Evolutionary conservation across 2,329 filamentous ascomycete genomes (phyloP), one percentile per base, ranked within the genome.

Genomic region (Huntiella savannae): DNA sequence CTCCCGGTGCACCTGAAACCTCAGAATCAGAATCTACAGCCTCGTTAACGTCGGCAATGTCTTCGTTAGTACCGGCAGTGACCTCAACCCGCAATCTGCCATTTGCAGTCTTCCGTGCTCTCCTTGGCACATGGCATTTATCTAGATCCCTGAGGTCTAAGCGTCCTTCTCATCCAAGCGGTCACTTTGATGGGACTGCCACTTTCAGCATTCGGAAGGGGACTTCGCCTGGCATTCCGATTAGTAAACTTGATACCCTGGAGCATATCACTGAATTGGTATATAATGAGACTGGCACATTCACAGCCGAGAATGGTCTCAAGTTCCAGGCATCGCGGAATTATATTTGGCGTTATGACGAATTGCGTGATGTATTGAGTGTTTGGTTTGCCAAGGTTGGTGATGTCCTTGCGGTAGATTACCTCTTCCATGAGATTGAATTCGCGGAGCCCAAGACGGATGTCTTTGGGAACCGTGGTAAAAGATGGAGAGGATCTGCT

Each of bases 401-500:
- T 12, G 76, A 82, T 52, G 60, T 66, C 12, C 64, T 65, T 46
- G 67, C 68, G 11, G 76, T 77, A 0, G 81, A 85, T 55, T 81
- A 85, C 52, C 62, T 86, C 15, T 88, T 87, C 58, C 81, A 86
- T 54, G 70, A 77, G 51, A 62, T 86, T n/a, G 69, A 79, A 48
- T 82, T 86, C 53, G 49, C 63, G 16, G 52, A 63, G 6, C 62
- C 64, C 0, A 52, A 48, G 7, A 32, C 34, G 13, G 43, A 43
- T 38, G 34, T 44, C 38, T 40, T 13, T 39, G 39, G 28, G 45
- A 4, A 53, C 46, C 34, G 15, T 2, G 34, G 34, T 6, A 34
- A 12, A 13, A 70, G 69, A 1, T 82, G 79, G 75, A 60, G 63
- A 37, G 81, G 79, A 0, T 75, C 68, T 53, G 75, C 78, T 0